These are phyloP conservation scores for Lepiota venenata DNA, from an alignment of 768 basidiomycete species.

Conservation along the genomic window DNA sequence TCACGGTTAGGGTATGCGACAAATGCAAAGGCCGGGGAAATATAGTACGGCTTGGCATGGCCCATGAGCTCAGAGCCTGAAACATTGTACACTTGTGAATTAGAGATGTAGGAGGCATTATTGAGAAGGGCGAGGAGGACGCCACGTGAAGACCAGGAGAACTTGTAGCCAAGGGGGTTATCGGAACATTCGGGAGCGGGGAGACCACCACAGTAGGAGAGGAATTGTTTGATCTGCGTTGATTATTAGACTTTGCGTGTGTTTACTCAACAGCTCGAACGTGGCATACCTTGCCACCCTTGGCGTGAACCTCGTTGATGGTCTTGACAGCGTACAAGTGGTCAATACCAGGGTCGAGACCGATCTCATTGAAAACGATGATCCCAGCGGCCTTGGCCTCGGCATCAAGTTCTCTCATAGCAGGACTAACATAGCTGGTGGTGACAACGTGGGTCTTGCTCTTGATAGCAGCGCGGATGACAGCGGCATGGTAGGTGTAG, in stretches of 20 bases:
- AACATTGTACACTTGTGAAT: slow-evolving; percentile 62
- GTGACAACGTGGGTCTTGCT: slow-evolving; percentile 92
- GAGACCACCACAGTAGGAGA: slow-evolving; percentile 94
- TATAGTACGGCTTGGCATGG: slow-evolving; percentile 89
- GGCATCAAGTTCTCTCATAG: slow-evolving; percentile 83
- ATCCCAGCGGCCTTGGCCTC: slow-evolving; percentile 86
- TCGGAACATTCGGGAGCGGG: slow-evolving; percentile 88
- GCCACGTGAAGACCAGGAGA: slow-evolving; percentile 97
- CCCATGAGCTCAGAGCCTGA: slow-evolving; percentile 85
- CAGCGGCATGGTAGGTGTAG: slow-evolving; percentile 84
- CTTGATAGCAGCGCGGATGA: slow-evolving; percentile 91
- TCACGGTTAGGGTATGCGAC: slow-evolving; percentile 98
- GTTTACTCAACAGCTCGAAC: background rate
- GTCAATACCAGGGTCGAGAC: slow-evolving; percentile 94
- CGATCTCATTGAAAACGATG: slow-evolving; percentile 96
- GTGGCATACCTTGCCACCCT: slow-evolving; percentile 82
- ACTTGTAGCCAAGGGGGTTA: slow-evolving; percentile 98
- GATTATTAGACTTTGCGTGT: slow-evolving; percentile 4
- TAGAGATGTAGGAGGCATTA: slow-evolving; percentile 74
- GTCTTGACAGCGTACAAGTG: slow-evolving; percentile 94
- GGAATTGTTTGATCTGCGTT: slow-evolving; percentile 81
- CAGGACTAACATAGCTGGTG: slow-evolving; percentile 91
- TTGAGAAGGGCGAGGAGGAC: slow-evolving; percentile 95
- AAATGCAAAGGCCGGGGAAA: slow-evolving; percentile 93
- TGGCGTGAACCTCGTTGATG: slow-evolving; percentile 89